Conservation (phyloP, 2,329 filamentous ascomycete species). For the Neonectria faginata region DNA sequence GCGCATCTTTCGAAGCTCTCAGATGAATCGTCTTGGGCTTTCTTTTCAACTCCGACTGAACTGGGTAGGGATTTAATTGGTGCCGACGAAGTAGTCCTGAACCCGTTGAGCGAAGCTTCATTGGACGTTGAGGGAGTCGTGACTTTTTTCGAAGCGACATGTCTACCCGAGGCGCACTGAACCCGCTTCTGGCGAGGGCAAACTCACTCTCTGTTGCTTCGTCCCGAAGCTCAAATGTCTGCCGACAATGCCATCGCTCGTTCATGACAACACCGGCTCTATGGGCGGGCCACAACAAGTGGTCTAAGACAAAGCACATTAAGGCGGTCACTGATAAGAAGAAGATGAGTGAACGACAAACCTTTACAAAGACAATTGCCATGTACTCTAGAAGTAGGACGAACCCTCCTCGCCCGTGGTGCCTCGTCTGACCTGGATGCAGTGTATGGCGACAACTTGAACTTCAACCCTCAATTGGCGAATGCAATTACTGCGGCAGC, state of each 20-base stretch:
- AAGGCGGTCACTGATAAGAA: conserved; percentile 87
- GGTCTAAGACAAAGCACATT: conserved; percentile 96
- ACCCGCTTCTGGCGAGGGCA: conserved; percentile 31
- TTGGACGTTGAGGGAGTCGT: not conserved
- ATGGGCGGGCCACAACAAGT: conserved; percentile 85
- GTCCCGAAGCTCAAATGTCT: conserved; percentile 49
- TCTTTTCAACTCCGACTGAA: conserved; percentile 3
- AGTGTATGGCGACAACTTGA: conserved; percentile 82
- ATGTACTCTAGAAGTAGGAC: conserved; percentile 77
- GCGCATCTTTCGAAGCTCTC: conserved; percentile 34
- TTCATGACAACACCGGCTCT: conserved; percentile 59
- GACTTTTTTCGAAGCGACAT: conserved; percentile 20
- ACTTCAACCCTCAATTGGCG: conserved; percentile 80
- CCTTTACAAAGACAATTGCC: conserved; percentile 78
- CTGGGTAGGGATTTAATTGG: conserved; percentile 17
- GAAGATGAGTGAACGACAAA: conserved; percentile 77
- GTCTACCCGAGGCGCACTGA: conserved; percentile 31
- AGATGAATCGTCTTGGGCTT: conserved; percentile 1
- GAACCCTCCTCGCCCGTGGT: not conserved
- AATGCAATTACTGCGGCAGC: conserved; percentile 81
- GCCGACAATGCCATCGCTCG: conserved; percentile 61
- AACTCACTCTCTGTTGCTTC: conserved; percentile 19
- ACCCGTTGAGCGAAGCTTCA: not conserved
- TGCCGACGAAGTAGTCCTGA: not conserved
- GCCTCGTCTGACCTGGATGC: conserved; percentile 34